Evolutionary conservation across 352 stramenopile genomes (phyloP), one percentile per base, ranked within the genome.

Genomic region (Aphanomyces invadans): DNA sequence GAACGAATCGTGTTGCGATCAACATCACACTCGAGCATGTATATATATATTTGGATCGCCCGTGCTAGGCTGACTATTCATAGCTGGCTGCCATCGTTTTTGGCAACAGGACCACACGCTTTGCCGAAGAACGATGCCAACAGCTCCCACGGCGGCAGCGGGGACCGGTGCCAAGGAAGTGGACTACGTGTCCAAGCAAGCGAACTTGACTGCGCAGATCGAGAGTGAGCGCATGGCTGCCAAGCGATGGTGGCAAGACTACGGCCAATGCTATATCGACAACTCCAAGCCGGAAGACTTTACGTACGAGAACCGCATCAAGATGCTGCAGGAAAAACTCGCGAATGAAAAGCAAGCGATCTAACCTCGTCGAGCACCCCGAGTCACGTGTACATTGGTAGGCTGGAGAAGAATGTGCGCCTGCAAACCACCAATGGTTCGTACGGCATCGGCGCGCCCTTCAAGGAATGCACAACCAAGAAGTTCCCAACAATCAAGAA

Each of bases 241-340:
- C 53, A 92, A 89, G 71, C 79, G 75, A 29, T 92, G 83, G 83
- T 92, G 81, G 81, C 81, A 90, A 60, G 83, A 92, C 65, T 90
- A 87, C 57, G 83, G 83, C 17, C 75, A 82, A 51, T 88, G 79
- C 73, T 92, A 92, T 66, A 57, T 92, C 26, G 83, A 90, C 53
- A 80, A 89, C 64, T 76, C 78, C 44, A 87, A 86, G n/a, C 68
- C 76, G 0, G 83, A 92, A 63, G 83, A 92, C 69, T 92, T 92
- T 39, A 88, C 83, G 17, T 90, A 90, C 69, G 80, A 89, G 60
- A 89, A 82, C 68, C 83, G 83, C 56, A 85, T 90, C 29, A 76
- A 82, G n/a, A 76, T 76, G 46, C 69, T 90, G 55, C 86, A 87
- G 66, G 74, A 74, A 28, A 89, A 88, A 60, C 69, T 92, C 21